phyloP scores from a whole-genome alignment of 352 stramenopile genomes.

The Phytopythium oedochilum region DNA sequence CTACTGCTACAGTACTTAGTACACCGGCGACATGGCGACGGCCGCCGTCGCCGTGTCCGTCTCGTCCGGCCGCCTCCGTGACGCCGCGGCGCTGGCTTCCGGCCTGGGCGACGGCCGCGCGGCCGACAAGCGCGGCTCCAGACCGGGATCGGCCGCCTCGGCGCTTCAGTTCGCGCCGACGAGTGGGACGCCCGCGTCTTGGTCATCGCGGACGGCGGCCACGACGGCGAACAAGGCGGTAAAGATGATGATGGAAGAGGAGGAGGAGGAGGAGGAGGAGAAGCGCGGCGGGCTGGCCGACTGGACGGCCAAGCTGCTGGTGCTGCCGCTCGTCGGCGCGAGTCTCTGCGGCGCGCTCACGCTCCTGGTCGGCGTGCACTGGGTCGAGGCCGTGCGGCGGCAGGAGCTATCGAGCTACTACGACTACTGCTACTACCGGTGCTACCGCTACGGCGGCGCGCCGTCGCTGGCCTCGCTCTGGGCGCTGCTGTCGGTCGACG shows the following conservation, averaged over 20 bases:
- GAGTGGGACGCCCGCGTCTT: constrained; percentile 1
- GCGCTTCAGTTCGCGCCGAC: background rate
- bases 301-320: constrained; percentile 41
- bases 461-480: constrained; percentile 6
- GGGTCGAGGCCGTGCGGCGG: constrained; percentile 45
- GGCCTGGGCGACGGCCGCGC: background rate
- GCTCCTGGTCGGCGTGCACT: constrained; percentile 48
- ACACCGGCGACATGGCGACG: background rate
- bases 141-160: background rate
- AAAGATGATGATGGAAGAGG: background rate
- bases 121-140: background rate
- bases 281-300: constrained; percentile 19
- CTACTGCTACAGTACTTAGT: too few species aligned
- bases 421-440: too few species aligned
- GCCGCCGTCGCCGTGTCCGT: background rate
- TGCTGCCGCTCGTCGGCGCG: constrained; percentile 60
- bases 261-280: background rate
- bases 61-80: background rate
- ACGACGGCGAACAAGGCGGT: too few species aligned
- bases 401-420: background rate
- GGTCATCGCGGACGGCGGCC: background rate
- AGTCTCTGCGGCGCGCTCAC: constrained; percentile 56
- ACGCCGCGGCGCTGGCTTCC: constrained; percentile 3
- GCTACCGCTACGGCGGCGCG: too few species aligned
- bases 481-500: background rate